Evolutionary conservation across 371 early-diverging fungal species (phyloP), one percentile per base, ranked within the genome.

Genomic region (Lichtheimia ornata): DNA sequence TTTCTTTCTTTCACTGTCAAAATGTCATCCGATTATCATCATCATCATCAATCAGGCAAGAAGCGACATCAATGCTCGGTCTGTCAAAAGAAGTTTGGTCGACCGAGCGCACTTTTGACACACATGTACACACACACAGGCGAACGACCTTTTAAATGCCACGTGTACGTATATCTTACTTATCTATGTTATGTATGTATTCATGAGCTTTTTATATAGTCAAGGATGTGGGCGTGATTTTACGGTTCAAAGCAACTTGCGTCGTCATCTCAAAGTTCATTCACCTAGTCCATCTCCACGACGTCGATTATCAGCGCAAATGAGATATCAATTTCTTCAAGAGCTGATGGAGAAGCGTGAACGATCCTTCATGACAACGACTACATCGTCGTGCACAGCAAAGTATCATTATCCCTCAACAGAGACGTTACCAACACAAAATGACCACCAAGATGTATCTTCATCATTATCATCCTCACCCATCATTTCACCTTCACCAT

Each of bases 81-180:
- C 15, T 94, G 94, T 64, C 67, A 72, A 3, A 91, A 91, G 53
- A 59, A 73, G n/a, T 94, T 94, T 64, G 83, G 85, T 42, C 85
- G 92, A 17, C 94, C 94, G 0, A 89, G 90, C 30, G 85, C 89
- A 6, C 70, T 90, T 3, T 69, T 74, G 4, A 89, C 90, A 14
- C 92, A 92, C 62, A 77, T 78, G 43, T 82, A 85, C 58, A 85
- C 89, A 3, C 93, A 93, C 61, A 91, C 93, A 5, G 91, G 92
- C 5, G 92, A 91, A 60, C 84, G 85, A 55, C 93, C 92, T 9
- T 85, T 85, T 71, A 68, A 73, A 51, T 93, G 92, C 64, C 67
- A 68, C 2, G 73, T 70, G 63, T 73, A 73, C 59, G 72, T 50
- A 40, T 35, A 47, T 56, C n/a, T 6, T 5, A 53, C 13, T 6